A percentile compares a stretch with the other conserved stretches of the same genome.
These are phyloP conservation scores for Arxiozyma slooffiae DNA, from an alignment of 1,139 yeast species.

Conservation along the genomic window DNA sequence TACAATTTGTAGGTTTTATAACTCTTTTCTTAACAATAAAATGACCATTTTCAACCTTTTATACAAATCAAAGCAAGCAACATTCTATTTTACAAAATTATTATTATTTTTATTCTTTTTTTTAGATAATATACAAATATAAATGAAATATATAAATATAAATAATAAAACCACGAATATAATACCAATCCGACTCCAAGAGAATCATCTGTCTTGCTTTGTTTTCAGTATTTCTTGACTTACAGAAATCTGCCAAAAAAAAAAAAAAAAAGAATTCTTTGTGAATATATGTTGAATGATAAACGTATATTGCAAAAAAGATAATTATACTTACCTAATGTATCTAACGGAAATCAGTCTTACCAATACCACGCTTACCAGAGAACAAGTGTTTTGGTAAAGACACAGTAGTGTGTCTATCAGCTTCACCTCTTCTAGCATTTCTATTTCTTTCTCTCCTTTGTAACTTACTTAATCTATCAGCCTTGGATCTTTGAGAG, in stretches of 20 bases:
- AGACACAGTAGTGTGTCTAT: slow-evolving; percentile 76
- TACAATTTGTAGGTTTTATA: no score
- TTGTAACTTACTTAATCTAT: slow-evolving; percentile 75
- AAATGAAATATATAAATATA: slow-evolving; percentile 1
- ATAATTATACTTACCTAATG: not conserved
- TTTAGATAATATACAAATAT: slow-evolving; percentile 2
- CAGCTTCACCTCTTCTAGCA: slow-evolving; percentile 94
- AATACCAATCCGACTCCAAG: not conserved
- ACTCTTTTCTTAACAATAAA: no score
- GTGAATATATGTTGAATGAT: not conserved
- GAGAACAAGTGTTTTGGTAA: slow-evolving; percentile 89
- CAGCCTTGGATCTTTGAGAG: slow-evolving; percentile 75
- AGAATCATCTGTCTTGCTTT: not conserved
- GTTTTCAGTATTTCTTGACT: no score
- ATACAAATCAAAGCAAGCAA: not conserved
- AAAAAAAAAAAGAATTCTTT: not conserved
- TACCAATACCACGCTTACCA: slow-evolving; percentile 94
- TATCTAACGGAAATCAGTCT: slow-evolving; percentile 48
- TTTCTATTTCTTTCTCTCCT: slow-evolving; percentile 89
- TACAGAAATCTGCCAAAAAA: not conserved
- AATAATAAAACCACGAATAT: slow-evolving; percentile 1
- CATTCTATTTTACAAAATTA: not conserved
- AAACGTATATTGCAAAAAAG: not conserved
- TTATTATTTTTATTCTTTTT: not conserved
- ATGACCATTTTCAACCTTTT: not conserved